phyloP scores from a whole-genome alignment of 2,329 filamentous ascomycete species.

The Exophiala sp. region DNA sequence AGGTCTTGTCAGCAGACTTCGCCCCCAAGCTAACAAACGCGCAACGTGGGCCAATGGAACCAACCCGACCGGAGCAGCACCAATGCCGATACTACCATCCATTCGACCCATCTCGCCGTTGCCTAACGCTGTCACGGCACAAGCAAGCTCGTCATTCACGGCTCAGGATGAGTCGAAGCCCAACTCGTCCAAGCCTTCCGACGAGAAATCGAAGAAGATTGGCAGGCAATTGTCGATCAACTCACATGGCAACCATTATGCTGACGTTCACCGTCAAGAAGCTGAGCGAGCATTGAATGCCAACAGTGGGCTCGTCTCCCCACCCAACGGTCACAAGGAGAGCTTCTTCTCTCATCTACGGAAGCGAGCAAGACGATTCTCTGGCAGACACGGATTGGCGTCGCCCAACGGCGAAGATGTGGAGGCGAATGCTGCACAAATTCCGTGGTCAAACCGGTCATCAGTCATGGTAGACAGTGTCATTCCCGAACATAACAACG shows the following conservation, averaged over 20 bases:
- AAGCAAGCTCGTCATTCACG: constrained; percentile 66
- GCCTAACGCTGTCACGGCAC: constrained; percentile 87
- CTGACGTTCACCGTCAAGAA: constrained; percentile 84
- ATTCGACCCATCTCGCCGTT: constrained; percentile 94
- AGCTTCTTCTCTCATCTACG: constrained; percentile 97
- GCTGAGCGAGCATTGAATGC: constrained; percentile 88
- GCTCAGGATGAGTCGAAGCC: constrained; percentile 41
- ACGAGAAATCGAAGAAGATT: constrained; percentile 81
- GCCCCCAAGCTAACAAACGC: constrained; percentile 68
- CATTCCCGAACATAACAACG: constrained; percentile 40
- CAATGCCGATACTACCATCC: constrained; percentile 93
- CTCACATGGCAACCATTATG: constrained; percentile 88
- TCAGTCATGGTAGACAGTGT: constrained; percentile 70
- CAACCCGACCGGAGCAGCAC: constrained; percentile 66
- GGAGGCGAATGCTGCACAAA: constrained; percentile 88
- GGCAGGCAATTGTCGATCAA: constrained; percentile 89
- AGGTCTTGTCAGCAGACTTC: constrained; percentile 50
- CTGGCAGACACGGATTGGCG: constrained; percentile 80
- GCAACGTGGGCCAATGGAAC: constrained; percentile 87
- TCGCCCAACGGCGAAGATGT: constrained; percentile 80
- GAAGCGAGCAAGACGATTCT: constrained; percentile 88
- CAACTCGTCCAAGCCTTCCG: constrained; percentile 39
- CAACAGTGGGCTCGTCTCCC: constrained; percentile 69
- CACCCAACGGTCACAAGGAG: constrained; percentile 78
- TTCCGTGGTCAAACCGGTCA: constrained; percentile 82